Evolutionary conservation across 2,329 filamentous ascomycete genomes (phyloP).

Genomic region (Nemania abortiva): DNA sequence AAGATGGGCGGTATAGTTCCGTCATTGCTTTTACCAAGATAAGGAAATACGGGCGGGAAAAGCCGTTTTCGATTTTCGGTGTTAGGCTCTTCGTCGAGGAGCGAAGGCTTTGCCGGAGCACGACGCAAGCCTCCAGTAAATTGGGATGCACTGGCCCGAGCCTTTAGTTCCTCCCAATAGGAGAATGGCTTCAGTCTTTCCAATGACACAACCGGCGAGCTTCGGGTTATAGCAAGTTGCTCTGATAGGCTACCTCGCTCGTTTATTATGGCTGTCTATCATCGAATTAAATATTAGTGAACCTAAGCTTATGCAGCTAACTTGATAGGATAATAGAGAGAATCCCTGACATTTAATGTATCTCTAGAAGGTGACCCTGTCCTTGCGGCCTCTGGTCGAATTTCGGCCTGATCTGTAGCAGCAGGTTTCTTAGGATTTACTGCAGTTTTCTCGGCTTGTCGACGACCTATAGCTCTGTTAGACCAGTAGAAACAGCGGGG

Average conservation of each 20-base stretch:
- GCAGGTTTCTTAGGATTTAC: not conserved
- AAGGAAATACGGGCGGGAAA: constrained; percentile 43
- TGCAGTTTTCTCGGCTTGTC: constrained; percentile 27
- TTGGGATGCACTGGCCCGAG: constrained; percentile 22
- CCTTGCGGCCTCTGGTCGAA: not conserved
- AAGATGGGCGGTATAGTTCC: constrained; percentile 30
- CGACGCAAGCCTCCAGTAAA: constrained; percentile 7
- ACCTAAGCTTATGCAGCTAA: not conserved
- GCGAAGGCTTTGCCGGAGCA: constrained; percentile 10
- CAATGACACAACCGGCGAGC: constrained; percentile 20
- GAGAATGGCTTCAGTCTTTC: constrained; percentile 40
- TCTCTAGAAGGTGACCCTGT: not conserved
- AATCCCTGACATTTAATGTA: constrained; percentile 17
- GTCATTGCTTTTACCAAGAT: constrained; percentile 29
- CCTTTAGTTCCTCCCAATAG: constrained; percentile 42
- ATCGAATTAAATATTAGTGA: not conserved
- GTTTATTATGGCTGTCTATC: constrained; percentile 12
- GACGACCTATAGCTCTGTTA: constrained; percentile 28
- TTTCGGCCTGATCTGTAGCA: not conserved
- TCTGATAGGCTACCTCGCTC: constrained; percentile 18
- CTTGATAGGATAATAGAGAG: too few relatives aligned
- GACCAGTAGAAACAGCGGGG: not conserved
- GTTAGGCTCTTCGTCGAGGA: constrained; percentile 20
- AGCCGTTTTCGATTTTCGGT: constrained; percentile 11
- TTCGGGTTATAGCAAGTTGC: constrained; percentile 1